Conservation (phyloP, 768 basidiomycete species). For the Boletus eberwhitei region DNA sequence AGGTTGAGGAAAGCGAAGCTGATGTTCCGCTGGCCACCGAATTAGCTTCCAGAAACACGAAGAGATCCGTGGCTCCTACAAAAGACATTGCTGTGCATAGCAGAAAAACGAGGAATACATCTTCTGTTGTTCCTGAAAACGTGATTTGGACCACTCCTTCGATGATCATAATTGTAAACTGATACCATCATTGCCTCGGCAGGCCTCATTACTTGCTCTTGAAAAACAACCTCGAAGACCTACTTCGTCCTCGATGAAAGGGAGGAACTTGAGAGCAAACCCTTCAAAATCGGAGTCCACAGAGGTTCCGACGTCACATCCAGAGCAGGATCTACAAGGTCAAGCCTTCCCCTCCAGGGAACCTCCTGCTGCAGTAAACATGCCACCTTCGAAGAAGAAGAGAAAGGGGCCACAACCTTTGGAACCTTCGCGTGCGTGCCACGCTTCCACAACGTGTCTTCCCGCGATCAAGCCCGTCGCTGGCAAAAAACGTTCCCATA, state of each 20-base stretch:
- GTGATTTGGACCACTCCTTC: constrained; percentile 9
- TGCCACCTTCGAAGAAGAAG: constrained; percentile 7
- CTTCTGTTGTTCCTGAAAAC: constrained; percentile 10
- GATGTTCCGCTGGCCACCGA: constrained; percentile 43
- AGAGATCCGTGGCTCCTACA: not conserved
- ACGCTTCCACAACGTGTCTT: not conserved
- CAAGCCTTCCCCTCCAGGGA: constrained; percentile 8
- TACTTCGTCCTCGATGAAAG: constrained; percentile 4
- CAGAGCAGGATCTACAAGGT: constrained; percentile 44
- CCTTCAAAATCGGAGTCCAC: constrained; percentile 26
- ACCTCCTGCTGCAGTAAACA: constrained; percentile 3
- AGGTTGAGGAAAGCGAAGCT: constrained; percentile 32
- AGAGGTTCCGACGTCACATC: constrained; percentile 58
- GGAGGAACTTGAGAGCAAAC: constrained; percentile 10
- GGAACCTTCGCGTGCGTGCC: constrained; percentile 4
- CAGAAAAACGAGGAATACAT: constrained; percentile 4
- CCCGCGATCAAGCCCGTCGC: constrained; percentile 5
- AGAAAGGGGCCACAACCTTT: not conserved
- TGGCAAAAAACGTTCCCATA: constrained; percentile 21
- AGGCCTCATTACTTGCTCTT: not conserved
- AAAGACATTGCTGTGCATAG: not conserved
- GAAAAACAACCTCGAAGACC: constrained; percentile 12
- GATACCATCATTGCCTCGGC: not conserved
- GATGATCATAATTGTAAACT: not conserved
- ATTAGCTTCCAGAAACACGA: constrained; percentile 20